Evolutionary conservation across 768 basidiomycete genomes (phyloP), one percentile per base, ranked within the genome.

Genomic region (Amanita muscaria): DNA sequence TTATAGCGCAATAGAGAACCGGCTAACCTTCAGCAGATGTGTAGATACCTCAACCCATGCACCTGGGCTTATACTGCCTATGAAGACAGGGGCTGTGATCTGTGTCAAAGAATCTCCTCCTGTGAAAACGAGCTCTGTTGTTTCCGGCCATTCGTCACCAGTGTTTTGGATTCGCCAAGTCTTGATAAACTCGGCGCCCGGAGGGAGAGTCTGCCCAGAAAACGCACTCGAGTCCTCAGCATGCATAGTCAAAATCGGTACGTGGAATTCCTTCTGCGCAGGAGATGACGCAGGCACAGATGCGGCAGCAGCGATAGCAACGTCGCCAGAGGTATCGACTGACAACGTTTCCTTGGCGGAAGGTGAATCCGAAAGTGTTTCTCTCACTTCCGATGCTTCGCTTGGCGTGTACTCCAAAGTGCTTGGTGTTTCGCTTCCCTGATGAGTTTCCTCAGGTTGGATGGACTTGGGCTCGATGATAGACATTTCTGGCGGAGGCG

Each of bases 121-220:
- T 35, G 83, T 76, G 53, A 80, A 89, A 8, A 74, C 70, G 14
- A 91, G 61, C 53, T 79, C 71, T 0, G 88, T 88, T 10, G 65
- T 62, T 21, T 73, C 68, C 1, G 84, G 84, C 88, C 87, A 91
- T 15, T 77, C 70, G 4, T 59, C 44, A 12, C 87, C 80, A 51
- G 73, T 73, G 53, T 92, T 92, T 23, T 68, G 49, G 68, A 90
- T 72, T 45, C 70, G 68, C 88, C 88, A 92, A 16, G 77, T 78
- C 62, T 90, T 91, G 44, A 88, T 74, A 54, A 91, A 92, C 57
- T 86, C 85, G 0, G 85, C 86, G 25, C 88, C 88, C 5, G 86
- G 79, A 23, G 86, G 85, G 56, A 90, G 83, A 18, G 68, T 61
- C 53, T 88, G 84, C 1, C 87, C 88, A 52, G 84, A 80, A 3